phyloP scores from a whole-genome alignment of 257 asterid genomes.

The Primulina huaijiensis region DNA sequence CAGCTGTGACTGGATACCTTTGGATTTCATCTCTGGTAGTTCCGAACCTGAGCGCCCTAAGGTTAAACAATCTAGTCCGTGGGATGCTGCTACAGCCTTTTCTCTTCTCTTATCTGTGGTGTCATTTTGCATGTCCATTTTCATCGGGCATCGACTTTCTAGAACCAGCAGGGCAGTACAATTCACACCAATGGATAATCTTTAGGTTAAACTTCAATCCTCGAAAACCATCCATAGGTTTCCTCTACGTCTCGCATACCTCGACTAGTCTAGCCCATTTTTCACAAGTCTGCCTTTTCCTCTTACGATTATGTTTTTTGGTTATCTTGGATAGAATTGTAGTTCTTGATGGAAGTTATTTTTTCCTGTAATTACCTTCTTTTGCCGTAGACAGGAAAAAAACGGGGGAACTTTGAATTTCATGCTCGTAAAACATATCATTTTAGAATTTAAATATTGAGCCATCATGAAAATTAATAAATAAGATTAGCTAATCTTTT shows the following conservation, averaged over 20 bases:
- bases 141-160: conserved; percentile 42
- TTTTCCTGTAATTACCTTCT: background rate
- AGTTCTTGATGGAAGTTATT: conserved; percentile 16
- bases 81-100: conserved; percentile 49
- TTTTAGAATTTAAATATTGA: too few species aligned
- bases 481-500: too few species aligned
- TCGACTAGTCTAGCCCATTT: background rate
- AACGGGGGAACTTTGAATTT: too few species aligned
- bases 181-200: conserved; percentile 49
- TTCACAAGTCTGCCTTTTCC: background rate
- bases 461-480: too few species aligned
- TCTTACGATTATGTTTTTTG: conserved; percentile 16
- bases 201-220: conserved; percentile 31
- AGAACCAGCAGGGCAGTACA: conserved; percentile 26
- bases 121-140: conserved; percentile 44
- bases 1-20: conserved; percentile 54
- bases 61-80: conserved; percentile 31
- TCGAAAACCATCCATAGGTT: background rate
- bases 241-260: background rate
- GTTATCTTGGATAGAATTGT: conserved; percentile 10
- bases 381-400: too few species aligned
- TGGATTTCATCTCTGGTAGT: conserved; percentile 39
- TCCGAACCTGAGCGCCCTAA: conserved; percentile 15
- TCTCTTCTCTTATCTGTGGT: conserved; percentile 53
- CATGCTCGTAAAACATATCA: too few species aligned